Conservation (phyloP, 192 early-diverging fungal species). For the Thamnidium elegans region DNA sequence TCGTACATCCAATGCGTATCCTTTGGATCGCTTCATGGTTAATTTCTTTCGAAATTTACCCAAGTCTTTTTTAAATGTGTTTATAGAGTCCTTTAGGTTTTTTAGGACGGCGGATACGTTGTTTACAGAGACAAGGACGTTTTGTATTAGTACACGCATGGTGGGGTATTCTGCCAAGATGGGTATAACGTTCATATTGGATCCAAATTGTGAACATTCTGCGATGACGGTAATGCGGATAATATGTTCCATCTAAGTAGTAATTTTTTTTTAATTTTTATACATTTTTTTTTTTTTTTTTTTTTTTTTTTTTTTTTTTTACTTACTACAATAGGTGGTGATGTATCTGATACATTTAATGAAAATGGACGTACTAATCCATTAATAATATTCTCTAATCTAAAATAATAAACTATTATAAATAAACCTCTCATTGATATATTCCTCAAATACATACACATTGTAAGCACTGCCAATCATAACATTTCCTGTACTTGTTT, state of each 20-base stretch:
- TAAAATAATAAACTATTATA: background rate
- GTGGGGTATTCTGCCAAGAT: slow-evolving; percentile 57
- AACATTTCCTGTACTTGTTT: slow-evolving; percentile 35
- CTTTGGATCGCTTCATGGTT: slow-evolving; percentile 34
- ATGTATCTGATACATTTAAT: slow-evolving; percentile 1
- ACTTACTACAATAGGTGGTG: background rate
- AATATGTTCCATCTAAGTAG: slow-evolving; percentile 28
- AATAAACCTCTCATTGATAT: background rate
- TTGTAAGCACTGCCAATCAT: slow-evolving; percentile 52
- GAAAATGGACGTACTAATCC: slow-evolving; percentile 39
- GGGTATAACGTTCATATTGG: slow-evolving; percentile 55
- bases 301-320: background rate
- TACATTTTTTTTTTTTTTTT: background rate
- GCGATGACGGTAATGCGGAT: slow-evolving; percentile 56
- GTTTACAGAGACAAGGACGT: slow-evolving; percentile 38
- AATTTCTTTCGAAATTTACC: slow-evolving; percentile 45
- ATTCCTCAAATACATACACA: slow-evolving; percentile 33
- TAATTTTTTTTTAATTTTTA: background rate
- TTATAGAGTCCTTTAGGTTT: slow-evolving; percentile 37
- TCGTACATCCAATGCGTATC: slow-evolving; percentile 45
- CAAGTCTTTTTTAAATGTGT: slow-evolving; percentile 41
- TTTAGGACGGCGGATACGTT: slow-evolving; percentile 40
- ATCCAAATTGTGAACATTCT: slow-evolving; percentile 60
- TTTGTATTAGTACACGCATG: slow-evolving; percentile 53
- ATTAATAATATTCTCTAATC: slow-evolving; percentile 26